A percentile compares a stretch with the other conserved stretches of the same genome.
These are phyloP conservation scores for Apiotrichum domesticum DNA, from an alignment of 1,284 basidiomycete species.

Conservation along the genomic window DNA sequence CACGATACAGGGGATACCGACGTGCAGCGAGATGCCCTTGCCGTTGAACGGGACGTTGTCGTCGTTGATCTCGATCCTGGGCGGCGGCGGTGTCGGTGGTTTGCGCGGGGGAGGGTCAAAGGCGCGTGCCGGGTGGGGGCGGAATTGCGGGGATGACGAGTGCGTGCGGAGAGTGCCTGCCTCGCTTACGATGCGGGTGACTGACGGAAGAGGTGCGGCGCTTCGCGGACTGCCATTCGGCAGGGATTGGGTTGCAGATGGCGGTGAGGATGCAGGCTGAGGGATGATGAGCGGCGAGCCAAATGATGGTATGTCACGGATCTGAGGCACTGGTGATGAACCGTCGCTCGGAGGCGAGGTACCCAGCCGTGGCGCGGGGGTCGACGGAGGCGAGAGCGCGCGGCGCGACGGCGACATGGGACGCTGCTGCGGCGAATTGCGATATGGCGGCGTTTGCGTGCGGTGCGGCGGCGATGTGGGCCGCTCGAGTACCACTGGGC, in stretches of 20 bases:
- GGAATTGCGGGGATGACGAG: slow-evolving; percentile 16
- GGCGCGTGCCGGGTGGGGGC: slow-evolving; percentile 44
- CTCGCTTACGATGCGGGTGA: slow-evolving; percentile 4
- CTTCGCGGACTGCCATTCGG: neutral
- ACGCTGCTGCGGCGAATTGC: neutral
- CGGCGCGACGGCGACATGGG: neutral
- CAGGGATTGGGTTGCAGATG: neutral
- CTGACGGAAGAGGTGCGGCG: neutral
- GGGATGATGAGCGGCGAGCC: neutral
- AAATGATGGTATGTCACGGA: neutral
- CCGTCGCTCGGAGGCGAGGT: too few relatives aligned
- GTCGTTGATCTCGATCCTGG: slow-evolving; percentile 13
- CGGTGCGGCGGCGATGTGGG: too few relatives aligned
- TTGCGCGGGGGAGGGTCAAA: slow-evolving; percentile 39
- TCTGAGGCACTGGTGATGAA: neutral
- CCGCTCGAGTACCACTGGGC: too few relatives aligned
- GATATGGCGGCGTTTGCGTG: neutral
- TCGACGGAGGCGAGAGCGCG: neutral
- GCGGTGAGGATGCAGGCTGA: neutral
- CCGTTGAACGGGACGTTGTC: slow-evolving; percentile 18
- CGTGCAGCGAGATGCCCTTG: slow-evolving; percentile 65
- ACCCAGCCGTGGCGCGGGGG: too few relatives aligned
- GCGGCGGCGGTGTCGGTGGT: slow-evolving; percentile 5
- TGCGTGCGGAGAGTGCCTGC: slow-evolving; percentile 1
- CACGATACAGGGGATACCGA: slow-evolving; percentile 88